These are phyloP conservation scores for Alopecurus myosuroides DNA, from an alignment of 176 grass and related monocot species.

Conservation along the genomic window DNA sequence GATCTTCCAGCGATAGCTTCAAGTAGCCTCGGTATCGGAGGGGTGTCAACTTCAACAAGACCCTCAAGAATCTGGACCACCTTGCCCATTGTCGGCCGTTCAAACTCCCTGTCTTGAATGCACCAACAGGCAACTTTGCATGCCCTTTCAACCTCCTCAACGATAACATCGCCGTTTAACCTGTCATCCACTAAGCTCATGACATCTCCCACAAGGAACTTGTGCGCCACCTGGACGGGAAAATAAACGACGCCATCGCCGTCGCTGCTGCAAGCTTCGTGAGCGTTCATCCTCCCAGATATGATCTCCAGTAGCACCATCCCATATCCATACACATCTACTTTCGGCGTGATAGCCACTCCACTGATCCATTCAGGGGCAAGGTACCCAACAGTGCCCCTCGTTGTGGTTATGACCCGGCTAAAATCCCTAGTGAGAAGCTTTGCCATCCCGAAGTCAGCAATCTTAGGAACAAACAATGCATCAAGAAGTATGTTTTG, in stretches of 20 bases:
- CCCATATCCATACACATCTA: neutral
- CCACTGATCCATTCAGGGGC: slow-evolving; percentile 15
- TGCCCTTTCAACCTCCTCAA: slow-evolving; percentile 18
- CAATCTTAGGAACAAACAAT: neutral
- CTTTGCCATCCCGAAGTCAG: slow-evolving; percentile 13
- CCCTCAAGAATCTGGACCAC: slow-evolving; percentile 40
- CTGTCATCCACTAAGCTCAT: neutral
- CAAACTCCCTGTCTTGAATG: slow-evolving; percentile 33
- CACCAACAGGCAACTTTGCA: slow-evolving; percentile 43
- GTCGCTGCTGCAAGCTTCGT: neutral
- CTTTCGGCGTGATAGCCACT: neutral
- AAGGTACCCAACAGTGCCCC: slow-evolving; percentile 18
- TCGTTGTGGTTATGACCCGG: neutral
- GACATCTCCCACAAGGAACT: neutral
- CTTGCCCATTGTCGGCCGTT: slow-evolving; percentile 26
- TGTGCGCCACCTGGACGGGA: neutral
- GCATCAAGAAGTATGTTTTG: slow-evolving; percentile 10
- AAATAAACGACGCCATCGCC: neutral
- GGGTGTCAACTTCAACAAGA: slow-evolving; percentile 4
- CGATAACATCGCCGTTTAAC: neutral
- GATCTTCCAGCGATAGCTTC: slow-evolving; percentile 1
- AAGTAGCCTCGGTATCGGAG: slow-evolving; percentile 34
- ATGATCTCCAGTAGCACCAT: slow-evolving; percentile 8
- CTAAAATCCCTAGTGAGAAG: slow-evolving; percentile 11
- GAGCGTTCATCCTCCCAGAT: neutral